These are phyloP conservation scores for Juncus inflexus DNA, from an alignment of 176 grass and related monocot genomes.

Conservation along the genomic window DNA sequence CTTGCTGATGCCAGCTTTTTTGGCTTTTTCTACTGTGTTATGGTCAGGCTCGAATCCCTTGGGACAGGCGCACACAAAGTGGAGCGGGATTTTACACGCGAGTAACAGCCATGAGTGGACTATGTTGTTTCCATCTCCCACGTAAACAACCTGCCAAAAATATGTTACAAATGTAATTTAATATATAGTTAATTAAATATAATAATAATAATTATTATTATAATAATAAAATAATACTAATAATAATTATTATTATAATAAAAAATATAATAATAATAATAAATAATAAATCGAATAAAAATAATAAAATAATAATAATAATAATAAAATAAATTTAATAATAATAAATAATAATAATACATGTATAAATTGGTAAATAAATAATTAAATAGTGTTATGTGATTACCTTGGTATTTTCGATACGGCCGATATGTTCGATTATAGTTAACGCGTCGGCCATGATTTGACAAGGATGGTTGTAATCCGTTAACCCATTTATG, in stretches of 20 bases:
- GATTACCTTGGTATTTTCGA: constrained; percentile 87
- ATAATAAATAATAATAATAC: too few species aligned
- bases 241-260: too few species aligned
- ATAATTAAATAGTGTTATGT: not conserved
- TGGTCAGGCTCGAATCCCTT: constrained; percentile 94
- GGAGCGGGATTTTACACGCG: constrained; percentile 72
- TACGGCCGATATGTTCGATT: constrained; percentile 65
- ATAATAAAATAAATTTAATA: too few species aligned
- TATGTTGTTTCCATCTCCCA: constrained; percentile 96
- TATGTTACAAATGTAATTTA: too few species aligned
- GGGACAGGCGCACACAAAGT: constrained; percentile 92
- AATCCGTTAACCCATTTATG: constrained; percentile 89
- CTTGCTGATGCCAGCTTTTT: constrained; percentile 75
- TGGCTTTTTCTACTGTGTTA: constrained; percentile 68
- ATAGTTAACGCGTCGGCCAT: constrained; percentile 99
- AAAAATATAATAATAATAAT: too few species aligned
- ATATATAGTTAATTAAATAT: too few species aligned
- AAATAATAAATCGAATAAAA: too few species aligned
- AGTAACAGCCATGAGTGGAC: constrained; percentile 97
- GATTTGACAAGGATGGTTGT: constrained; percentile 98
- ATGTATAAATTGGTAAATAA: too few species aligned
- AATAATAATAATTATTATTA: too few species aligned
- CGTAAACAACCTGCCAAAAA: constrained; percentile 68
- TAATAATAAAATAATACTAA: too few species aligned
- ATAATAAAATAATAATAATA: too few species aligned